Base-by-base conservation (phyloP, 176 grass and related monocot species). In the Eleusine indica region DNA sequence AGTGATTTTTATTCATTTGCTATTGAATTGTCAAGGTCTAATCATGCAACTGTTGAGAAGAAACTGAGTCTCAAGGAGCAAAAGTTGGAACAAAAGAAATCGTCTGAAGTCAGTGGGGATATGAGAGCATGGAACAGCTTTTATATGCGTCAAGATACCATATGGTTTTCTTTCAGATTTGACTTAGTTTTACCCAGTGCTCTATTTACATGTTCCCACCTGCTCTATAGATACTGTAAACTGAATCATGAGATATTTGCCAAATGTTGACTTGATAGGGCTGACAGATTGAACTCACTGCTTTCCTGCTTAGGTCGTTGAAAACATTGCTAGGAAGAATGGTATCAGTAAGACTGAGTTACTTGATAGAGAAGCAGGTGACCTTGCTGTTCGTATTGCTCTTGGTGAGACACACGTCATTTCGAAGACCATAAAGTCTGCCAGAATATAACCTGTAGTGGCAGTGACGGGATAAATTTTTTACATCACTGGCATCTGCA, bases 281-380 rank as follows among this genome's bases (percentile, higher is more conserved):
- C 12, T 44, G 66, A 74, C 51, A 44, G 28, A 65, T 82, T 77
- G 49, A 73, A 80, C 4, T 66, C 0, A 49, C 73, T 82, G 37
- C 16, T 48, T 73, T 73, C 42, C 48, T 65, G 30, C n/a, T 75
- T 87, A 98, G 95, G 89, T 98, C 15, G 89, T 90, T 80, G 96
- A 98, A 82, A 90, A 98, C 67, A 93, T 98, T 82, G 91, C 96
- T 74, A 93, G 96, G 82, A 98, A 95, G 78, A 91, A 91, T 58
- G 96, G 96, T 35, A 95, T 98, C 79, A 90, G 73, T 73, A 95
- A 98, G 56, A 87, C 87, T 75, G 96, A 98, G 40, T 83, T 98
- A 66, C 91, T 98, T 38, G 91, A 95, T 85, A 86, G 91, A 68
- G 96, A 98, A 84, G 96, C 96, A 6, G 91, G 95, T 85, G 91